Percentiles rank a stretch among this genome's conserved stretches.
Conservation (phyloP, 2,329 filamentous ascomycete species). For the Penicillium sp. region DNA sequence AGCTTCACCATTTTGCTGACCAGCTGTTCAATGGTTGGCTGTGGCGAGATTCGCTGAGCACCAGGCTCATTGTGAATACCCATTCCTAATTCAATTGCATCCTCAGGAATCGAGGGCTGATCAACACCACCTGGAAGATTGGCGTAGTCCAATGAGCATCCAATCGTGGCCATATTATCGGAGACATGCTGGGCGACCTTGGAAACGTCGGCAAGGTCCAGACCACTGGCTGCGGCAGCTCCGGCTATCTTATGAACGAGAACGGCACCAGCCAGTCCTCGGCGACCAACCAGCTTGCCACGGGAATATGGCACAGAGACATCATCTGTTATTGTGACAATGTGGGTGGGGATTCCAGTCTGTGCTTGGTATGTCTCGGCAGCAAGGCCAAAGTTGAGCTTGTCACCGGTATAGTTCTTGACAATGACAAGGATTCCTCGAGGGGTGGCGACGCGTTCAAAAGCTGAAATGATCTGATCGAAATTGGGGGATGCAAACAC, state of each 20-base stretch:
- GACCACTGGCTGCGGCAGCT: conserved; percentile 5
- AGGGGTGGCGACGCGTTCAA: conserved; percentile 11
- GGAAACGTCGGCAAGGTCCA: conserved; percentile 1
- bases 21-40: conserved; percentile 13
- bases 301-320: conserved; percentile 12
- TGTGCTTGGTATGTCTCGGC: conserved; percentile 14
- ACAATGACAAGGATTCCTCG: conserved; percentile 15
- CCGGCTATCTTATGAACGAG: conserved; percentile 11
- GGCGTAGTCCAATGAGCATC: conserved; percentile 11
- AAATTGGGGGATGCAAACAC: conserved; percentile 18
- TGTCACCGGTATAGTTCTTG: conserved; percentile 21
- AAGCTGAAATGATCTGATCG: conserved; percentile 14
- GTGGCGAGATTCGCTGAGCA: conserved; percentile 11
- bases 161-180: conserved; percentile 12
- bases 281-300: conserved; percentile 12
- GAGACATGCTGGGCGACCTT: conserved; percentile 13
- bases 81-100: conserved; percentile 15
- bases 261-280: conserved; percentile 8
- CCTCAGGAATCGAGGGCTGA: conserved; percentile 7
- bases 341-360: conserved; percentile 9
- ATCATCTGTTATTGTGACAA: conserved; percentile 14
- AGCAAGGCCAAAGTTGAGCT: conserved; percentile 19
- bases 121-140: conserved; percentile 8
- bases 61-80: conserved; percentile 21
- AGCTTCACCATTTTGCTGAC: conserved; percentile 10